phyloP scores from a whole-genome alignment of 2,329 filamentous ascomycete species.

The Samsoniella hepiali region DNA sequence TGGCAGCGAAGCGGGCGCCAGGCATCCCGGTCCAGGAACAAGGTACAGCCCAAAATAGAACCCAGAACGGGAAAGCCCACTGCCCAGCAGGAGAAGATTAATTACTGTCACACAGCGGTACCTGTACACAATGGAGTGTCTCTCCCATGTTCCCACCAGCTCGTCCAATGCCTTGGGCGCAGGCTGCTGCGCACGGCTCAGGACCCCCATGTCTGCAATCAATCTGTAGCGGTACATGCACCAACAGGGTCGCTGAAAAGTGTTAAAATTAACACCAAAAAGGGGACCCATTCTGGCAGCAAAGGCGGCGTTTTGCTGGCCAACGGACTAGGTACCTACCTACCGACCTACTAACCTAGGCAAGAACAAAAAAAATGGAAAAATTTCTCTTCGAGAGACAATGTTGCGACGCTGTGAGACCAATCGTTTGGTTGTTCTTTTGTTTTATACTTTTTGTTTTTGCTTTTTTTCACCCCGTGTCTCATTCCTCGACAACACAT shows the following conservation, averaged over 20 bases:
- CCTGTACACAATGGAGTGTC: not conserved
- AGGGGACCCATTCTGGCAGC: not conserved
- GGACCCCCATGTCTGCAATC: slow-evolving; percentile 4
- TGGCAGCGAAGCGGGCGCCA: not conserved
- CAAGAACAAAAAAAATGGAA: not conserved
- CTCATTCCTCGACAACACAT: not conserved
- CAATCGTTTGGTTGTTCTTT: not conserved
- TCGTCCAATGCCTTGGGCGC: not conserved
- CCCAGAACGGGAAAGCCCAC: no score
- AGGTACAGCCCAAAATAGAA: not conserved
- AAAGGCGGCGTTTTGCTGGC: not conserved
- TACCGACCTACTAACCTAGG: no score
- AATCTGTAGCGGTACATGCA: slow-evolving; percentile 4
- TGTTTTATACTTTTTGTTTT: not conserved
- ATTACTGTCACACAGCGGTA: not conserved
- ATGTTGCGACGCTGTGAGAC: no score
- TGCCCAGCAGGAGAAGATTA: no score
- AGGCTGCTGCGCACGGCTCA: not conserved
- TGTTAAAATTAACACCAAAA: not conserved
- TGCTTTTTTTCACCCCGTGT: not conserved
- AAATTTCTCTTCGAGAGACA: not conserved
- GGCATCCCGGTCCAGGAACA: not conserved
- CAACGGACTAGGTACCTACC: not conserved
- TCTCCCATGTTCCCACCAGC: not conserved
- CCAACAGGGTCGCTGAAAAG: not conserved